Conservation (phyloP, 805 yeast species). For the Ogataea nakhonphanomensis region DNA sequence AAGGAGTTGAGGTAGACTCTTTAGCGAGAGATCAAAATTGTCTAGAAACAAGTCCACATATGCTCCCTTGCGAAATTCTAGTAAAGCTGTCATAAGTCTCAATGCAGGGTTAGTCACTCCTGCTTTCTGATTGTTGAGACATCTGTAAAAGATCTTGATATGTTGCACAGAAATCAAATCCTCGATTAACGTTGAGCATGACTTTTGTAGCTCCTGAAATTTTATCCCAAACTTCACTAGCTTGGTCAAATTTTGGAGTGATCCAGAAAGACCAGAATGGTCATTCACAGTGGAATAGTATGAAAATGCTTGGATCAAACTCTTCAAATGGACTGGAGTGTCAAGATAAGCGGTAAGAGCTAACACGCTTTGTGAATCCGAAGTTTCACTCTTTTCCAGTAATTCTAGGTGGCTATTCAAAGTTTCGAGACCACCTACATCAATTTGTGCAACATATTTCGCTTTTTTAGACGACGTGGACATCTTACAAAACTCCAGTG, state of each 20-base stretch:
- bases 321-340: constrained; percentile 27
- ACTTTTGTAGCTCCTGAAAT: constrained; percentile 17
- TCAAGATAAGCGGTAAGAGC: constrained; percentile 31
- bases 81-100: constrained; percentile 51
- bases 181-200: constrained; percentile 41
- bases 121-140: constrained; percentile 56
- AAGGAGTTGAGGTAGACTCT: constrained; percentile 59
- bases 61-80: constrained; percentile 46
- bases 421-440: constrained; percentile 13
- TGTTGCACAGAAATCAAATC: constrained; percentile 52
- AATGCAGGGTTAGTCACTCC: constrained; percentile 59
- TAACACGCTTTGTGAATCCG: constrained; percentile 26
- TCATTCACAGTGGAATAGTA: constrained; percentile 47
- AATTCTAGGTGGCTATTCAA: constrained; percentile 17
- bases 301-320: constrained; percentile 41
- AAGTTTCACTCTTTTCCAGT: constrained; percentile 15
- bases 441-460: constrained; percentile 23
- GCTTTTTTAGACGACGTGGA: constrained; percentile 26
- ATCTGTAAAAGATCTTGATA: constrained; percentile 63
- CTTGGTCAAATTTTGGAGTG: constrained; percentile 41
- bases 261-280: constrained; percentile 45
- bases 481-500: constrained; percentile 12
- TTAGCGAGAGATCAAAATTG: constrained; percentile 63
- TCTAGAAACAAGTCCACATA: constrained; percentile 57
- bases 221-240: constrained; percentile 28